Percentiles rank a stretch among this genome's conserved stretches.
phyloP scores from a whole-genome alignment of 768 basidiomycete genomes.

The Boletales sp. region DNA sequence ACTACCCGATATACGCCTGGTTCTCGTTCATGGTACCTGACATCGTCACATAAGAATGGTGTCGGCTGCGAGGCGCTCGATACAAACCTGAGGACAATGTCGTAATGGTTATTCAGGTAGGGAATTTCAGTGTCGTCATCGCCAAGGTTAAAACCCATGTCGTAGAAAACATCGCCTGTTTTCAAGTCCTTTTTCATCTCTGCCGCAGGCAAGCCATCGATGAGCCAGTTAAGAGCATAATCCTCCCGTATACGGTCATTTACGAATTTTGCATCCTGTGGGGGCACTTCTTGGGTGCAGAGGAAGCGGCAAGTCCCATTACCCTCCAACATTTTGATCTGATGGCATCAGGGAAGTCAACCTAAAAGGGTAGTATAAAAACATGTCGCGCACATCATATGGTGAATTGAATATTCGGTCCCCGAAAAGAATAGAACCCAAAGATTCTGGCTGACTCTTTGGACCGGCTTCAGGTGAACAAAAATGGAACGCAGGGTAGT shows the following conservation, averaged over 20 bases:
- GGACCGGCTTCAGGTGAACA: constrained; percentile 77
- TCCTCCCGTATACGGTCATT: constrained; percentile 90
- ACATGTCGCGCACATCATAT: constrained; percentile 62
- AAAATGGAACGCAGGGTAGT: constrained; percentile 81
- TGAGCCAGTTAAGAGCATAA: constrained; percentile 91
- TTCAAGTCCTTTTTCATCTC: constrained; percentile 84
- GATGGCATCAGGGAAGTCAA: constrained; percentile 5
- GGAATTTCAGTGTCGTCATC: constrained; percentile 63
- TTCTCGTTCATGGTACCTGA: constrained; percentile 77
- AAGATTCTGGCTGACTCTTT: constrained; percentile 72
- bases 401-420: constrained; percentile 92
- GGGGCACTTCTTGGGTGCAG: constrained; percentile 58
- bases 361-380: background rate
- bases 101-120: constrained; percentile 89
- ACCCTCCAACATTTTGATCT: constrained; percentile 82
- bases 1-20: constrained; percentile 80
- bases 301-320: constrained; percentile 73
- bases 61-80: background rate
- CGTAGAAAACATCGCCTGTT: constrained; percentile 84
- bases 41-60: constrained; percentile 8
- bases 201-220: constrained; percentile 91
- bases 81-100: constrained; percentile 69
- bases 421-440: constrained; percentile 95
- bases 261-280: constrained; percentile 81
- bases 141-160: constrained; percentile 94